These are phyloP conservation scores for Litchi chinensis DNA, from an alignment of 345 rosid species.

Conservation along the genomic window DNA sequence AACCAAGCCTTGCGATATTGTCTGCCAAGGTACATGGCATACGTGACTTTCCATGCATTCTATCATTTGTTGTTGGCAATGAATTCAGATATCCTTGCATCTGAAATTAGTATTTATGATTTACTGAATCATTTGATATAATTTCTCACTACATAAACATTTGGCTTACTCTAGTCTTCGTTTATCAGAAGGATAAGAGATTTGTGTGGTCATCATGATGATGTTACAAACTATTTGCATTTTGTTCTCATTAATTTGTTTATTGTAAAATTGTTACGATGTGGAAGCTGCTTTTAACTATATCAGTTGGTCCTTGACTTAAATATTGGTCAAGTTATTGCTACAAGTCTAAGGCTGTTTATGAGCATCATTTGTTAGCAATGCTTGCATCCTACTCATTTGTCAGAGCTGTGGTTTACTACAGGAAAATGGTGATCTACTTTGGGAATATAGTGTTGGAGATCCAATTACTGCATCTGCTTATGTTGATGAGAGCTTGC, in stretches of 20 bases:
- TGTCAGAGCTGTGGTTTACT: constrained; percentile 2
- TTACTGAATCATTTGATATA: background rate
- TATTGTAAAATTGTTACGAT: background rate
- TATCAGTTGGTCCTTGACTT: background rate
- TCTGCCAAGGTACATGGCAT: background rate
- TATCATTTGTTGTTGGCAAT: background rate
- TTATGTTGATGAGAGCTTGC: constrained; percentile 78
- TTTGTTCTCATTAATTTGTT: background rate
- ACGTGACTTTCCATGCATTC: background rate
- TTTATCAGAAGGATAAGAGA: background rate
- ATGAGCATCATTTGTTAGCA: background rate
- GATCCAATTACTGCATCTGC: constrained; percentile 85
- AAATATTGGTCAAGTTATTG: background rate
- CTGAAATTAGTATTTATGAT: background rate
- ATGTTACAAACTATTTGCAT: background rate
- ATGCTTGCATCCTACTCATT: background rate
- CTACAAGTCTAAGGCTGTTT: background rate
- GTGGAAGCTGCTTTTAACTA: background rate
- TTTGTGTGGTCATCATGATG: background rate
- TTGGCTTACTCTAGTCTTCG: background rate
- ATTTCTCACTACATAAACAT: background rate
- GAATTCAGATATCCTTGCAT: constrained; percentile 2
- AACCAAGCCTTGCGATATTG: no score
- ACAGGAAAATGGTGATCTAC: constrained; percentile 68
- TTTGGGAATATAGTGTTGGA: constrained; percentile 76